Evolutionary conservation across 768 basidiomycete genomes (phyloP).

Genomic region (Cystofilobasidium macerans): DNA sequence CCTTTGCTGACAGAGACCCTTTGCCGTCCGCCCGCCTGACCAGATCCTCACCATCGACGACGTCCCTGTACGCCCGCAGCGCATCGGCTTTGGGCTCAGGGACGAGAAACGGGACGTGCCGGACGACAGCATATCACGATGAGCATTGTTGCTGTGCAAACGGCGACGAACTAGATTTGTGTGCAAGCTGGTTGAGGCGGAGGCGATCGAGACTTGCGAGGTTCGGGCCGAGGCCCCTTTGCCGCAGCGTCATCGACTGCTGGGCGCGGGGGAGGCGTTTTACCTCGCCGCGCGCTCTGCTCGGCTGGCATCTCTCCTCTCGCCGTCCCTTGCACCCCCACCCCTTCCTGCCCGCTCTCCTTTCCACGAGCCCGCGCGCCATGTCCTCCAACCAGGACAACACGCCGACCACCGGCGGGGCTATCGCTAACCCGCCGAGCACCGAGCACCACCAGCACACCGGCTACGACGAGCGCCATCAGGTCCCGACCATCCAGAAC

Average conservation of each 20-base stretch:
- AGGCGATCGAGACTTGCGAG: too few relatives aligned
- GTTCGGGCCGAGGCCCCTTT: too few relatives aligned
- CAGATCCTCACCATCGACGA: conserved; percentile 10
- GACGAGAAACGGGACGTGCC: neutral
- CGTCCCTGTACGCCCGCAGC: neutral
- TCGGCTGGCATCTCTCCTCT: too few relatives aligned
- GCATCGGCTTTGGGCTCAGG: neutral
- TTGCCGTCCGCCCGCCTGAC: neutral
- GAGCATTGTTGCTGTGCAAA: too few relatives aligned
- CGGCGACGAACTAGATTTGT: too few relatives aligned
- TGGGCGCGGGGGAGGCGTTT: too few relatives aligned
- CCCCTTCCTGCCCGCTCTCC: too few relatives aligned
- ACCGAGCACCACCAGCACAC: neutral
- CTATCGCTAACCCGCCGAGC: neutral
- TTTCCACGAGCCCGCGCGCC: too few relatives aligned
- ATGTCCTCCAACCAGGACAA: neutral
- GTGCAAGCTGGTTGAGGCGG: too few relatives aligned
- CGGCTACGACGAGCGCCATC: conserved; percentile 28
- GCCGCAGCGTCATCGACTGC: too few relatives aligned
- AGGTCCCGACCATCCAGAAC: conserved; percentile 38
- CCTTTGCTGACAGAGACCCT: neutral
- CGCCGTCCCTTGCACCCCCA: too few relatives aligned
- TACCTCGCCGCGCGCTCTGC: too few relatives aligned
- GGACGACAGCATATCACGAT: conserved; percentile 2
- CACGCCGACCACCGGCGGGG: neutral